Conservation (phyloP, 2,329 filamentous ascomycete genomes). For the Didymella lethalis region DNA sequence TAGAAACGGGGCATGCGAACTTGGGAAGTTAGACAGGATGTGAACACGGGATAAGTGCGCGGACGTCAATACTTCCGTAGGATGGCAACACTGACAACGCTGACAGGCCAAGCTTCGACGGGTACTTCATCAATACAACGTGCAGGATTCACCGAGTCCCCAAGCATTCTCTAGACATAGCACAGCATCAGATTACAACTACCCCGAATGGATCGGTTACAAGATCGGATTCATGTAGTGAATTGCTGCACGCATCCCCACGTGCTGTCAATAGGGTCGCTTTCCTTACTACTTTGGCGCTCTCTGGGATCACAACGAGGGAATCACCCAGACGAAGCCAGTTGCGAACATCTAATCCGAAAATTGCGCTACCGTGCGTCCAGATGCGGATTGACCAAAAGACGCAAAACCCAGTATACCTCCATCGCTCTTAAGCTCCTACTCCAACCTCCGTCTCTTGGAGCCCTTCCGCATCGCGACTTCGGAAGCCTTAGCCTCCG, state of each 20-base stretch:
- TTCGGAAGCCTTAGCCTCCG: neutral
- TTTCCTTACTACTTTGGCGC: neutral
- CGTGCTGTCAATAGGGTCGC: neutral
- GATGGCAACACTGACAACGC: neutral
- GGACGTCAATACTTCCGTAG: neutral
- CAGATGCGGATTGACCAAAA: too few species aligned
- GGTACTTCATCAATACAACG: neutral
- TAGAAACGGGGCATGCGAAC: too few species aligned
- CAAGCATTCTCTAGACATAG: neutral
- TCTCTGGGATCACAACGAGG: neutral
- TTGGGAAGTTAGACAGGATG: neutral
- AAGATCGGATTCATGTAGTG: neutral
- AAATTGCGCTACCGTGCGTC: too few species aligned
- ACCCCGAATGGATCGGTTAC: neutral
- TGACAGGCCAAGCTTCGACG: neutral
- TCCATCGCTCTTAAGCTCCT: neutral
- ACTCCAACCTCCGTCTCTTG: constrained; percentile 19
- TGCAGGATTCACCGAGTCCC: neutral
- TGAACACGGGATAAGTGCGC: neutral
- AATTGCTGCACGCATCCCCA: neutral
- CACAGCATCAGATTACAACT: neutral
- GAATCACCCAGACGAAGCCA: neutral
- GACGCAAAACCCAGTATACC: too few species aligned
- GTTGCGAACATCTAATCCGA: neutral
- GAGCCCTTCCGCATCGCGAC: neutral